These are phyloP conservation scores for Aureobasidium sp. DNA, from an alignment of 2,329 filamentous ascomycete genomes.

Conservation along the genomic window DNA sequence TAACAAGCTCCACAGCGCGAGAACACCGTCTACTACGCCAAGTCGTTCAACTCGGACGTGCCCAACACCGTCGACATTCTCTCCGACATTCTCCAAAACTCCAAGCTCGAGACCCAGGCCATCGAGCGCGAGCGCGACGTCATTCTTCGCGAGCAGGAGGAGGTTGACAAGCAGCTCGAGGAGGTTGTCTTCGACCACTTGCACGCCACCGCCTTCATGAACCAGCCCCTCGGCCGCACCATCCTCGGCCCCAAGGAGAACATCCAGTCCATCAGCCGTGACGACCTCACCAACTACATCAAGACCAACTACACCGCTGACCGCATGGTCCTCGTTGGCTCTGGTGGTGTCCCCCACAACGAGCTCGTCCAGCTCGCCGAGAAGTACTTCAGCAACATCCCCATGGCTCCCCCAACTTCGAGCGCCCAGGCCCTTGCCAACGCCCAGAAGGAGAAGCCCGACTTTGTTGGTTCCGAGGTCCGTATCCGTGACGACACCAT, in stretches of 20 bases:
- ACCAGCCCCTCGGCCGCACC: conserved; percentile 91
- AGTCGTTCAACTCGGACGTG: conserved; percentile 96
- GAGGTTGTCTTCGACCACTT: conserved; percentile 99
- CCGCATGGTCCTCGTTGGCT: conserved; percentile 96
- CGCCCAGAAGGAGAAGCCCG: conserved; percentile 73
- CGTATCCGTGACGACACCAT: conserved; percentile 93
- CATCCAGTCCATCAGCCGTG: conserved; percentile 88
- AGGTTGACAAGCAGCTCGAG: conserved; percentile 99
- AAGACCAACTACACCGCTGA: conserved; percentile 99
- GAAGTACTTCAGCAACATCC: conserved; percentile 81
- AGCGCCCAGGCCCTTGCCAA: conserved; percentile 63
- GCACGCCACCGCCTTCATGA: conserved; percentile 95
- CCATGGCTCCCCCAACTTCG: conserved; percentile 64
- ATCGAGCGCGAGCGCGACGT: conserved; percentile 98
- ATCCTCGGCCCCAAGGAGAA: conserved; percentile 97
- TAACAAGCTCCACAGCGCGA: conserved; percentile 54
- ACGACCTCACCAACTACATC: conserved; percentile 91
- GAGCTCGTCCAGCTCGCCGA: conserved; percentile 93
- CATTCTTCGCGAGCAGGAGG: conserved; percentile 96
- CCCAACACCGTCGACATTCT: conserved; percentile 96
- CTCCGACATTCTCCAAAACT: conserved; percentile 98
- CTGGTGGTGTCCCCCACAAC: conserved; percentile 87
- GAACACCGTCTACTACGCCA: conserved; percentile 99
- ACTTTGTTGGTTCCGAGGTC: conserved; percentile 95
- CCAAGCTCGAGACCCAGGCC: conserved; percentile 84